phyloP scores from a whole-genome alignment of 805 yeast species.

The Zygotorulaspora danielsina region DNA sequence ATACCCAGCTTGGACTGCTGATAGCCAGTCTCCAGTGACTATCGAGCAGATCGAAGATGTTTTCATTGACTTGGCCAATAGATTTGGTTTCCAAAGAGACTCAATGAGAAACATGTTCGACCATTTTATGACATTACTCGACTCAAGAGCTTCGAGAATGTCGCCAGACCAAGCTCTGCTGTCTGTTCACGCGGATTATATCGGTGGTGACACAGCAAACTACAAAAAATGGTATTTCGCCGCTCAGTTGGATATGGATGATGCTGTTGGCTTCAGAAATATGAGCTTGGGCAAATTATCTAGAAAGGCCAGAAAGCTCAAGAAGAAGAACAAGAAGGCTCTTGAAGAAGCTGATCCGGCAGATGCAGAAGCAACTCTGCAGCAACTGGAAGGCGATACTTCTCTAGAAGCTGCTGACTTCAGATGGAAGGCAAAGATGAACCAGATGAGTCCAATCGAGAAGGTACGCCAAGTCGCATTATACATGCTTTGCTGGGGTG shows the following conservation, averaged over 20 bases:
- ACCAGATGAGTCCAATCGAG: constrained; percentile 65
- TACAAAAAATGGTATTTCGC: constrained; percentile 87
- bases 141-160: constrained; percentile 83
- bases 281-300: constrained; percentile 73
- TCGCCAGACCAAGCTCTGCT: constrained; percentile 82
- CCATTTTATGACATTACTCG: constrained; percentile 78
- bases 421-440: constrained; percentile 83
- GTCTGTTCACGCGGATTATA: constrained; percentile 80
- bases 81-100: constrained; percentile 87
- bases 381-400: constrained; percentile 75
- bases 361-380: constrained; percentile 53
- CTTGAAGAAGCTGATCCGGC: constrained; percentile 62
- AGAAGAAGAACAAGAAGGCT: constrained; percentile 75
- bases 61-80: constrained; percentile 75
- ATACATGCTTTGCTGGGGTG: constrained; percentile 81
- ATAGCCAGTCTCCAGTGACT: constrained; percentile 81
- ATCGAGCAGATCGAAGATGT: constrained; percentile 84
- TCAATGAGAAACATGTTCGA: constrained; percentile 90
- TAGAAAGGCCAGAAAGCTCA: constrained; percentile 75
- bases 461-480: constrained; percentile 75
- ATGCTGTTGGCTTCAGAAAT: constrained; percentile 76
- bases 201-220: constrained; percentile 83
- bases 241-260: constrained; percentile 82
- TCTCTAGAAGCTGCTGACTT: constrained; percentile 77
- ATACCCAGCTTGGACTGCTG: constrained; percentile 99